Base-by-base conservation (phyloP, 1,139 yeast genomes). In the Suhomyces terraborum region DNA sequence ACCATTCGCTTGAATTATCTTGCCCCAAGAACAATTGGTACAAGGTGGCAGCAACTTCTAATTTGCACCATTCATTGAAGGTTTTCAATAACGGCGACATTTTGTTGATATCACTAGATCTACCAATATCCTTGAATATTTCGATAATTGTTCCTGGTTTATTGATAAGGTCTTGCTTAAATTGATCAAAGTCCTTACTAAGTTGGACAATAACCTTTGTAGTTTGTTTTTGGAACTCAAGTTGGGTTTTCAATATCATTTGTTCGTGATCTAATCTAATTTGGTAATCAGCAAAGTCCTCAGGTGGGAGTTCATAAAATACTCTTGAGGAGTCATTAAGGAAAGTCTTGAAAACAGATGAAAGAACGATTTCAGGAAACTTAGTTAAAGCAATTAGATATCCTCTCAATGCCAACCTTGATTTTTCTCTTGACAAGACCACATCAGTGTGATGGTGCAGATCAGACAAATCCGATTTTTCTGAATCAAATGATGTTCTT, bases 11-110 rank as follows among this genome's bases (percentile, higher is more conserved):
- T 1, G 95, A 81, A 48, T 80, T 79, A 58, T 91, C 97, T 43
- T 80, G 84, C 1, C 93, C 91, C 30, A 91, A 67, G 53, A 89
- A 84, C 33, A 84, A 55, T 51, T 87, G 89, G 60, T 88, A 88
- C 4, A 89, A 64, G 0, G 95, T 84, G 0, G 96, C 88, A 0
- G 96, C 88, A 17, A 88, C 66, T 56, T 89, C 94, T 17, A 89
- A 77, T 45, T 87, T 80, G 48, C 84, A 78, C 88, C 96, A 84
- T 48, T 87, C 88, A 32, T 88, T 72, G 48, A 89, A 84, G 33
- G 86, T 77, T 48, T 72, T 72, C 38, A 89, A 67, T 36, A 84
- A 70, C 1, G 86, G 84, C 3, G 93, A 79, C 40, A 88, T 67
- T n/a, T 84, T 79, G 19, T 66, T 65, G n/a, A 86, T 73, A 16